These are phyloP conservation scores for Selenicereus undatus DNA, from an alignment of 148 eudicot species.

Conservation along the genomic window DNA sequence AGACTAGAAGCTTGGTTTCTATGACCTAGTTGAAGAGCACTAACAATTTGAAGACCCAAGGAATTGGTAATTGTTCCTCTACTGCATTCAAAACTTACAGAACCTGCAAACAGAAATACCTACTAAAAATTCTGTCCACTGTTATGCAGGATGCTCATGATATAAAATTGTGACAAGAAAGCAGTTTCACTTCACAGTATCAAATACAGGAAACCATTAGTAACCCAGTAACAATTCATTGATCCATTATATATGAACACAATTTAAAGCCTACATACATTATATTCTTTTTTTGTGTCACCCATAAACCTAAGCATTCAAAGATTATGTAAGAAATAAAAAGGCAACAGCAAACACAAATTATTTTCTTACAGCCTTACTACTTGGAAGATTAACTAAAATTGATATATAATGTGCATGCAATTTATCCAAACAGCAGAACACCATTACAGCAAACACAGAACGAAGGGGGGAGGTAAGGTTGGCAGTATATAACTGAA, in stretches of 20 bases:
- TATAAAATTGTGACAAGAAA: neutral
- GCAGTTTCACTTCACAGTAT: neutral
- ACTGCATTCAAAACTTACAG: constrained; percentile 22
- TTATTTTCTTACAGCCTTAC: neutral
- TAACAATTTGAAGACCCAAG: constrained; percentile 48
- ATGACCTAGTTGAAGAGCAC: constrained; percentile 65
- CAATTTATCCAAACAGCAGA: neutral
- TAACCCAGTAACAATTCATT: neutral
- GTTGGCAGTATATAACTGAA: neutral
- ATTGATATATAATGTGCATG: neutral
- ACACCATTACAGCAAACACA: neutral
- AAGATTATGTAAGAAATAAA: neutral
- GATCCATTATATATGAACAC: neutral
- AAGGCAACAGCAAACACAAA: neutral
- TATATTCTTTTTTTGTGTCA: neutral
- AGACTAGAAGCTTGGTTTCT: constrained; percentile 60
- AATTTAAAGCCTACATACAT: neutral
- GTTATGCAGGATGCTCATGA: neutral
- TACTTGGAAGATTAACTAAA: neutral
- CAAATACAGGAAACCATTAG: neutral
- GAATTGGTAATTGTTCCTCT: constrained; percentile 29
- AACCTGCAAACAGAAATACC: constrained; percentile 35
- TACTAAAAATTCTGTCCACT: constrained; percentile 7
- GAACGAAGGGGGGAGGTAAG: too few relatives aligned
- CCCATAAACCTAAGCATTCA: neutral